Base-by-base conservation (phyloP, 805 yeast species). In the Candida odintsovae region DNA sequence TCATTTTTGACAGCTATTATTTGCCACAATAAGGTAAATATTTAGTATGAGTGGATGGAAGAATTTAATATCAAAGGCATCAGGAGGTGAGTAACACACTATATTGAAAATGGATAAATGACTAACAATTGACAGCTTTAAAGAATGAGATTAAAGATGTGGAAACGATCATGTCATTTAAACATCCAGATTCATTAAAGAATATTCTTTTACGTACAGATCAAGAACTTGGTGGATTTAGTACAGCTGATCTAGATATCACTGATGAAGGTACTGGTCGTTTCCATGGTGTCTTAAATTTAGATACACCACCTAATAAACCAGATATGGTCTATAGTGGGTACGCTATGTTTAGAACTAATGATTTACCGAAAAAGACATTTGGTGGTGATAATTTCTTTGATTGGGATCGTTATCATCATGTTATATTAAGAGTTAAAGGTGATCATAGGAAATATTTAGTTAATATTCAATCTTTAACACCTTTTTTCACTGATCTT, bases 281-380 rank as follows among this genome's bases (percentile, higher is more conserved):
- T 49, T 83, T 87, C 66, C 80, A 78, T 60, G 96, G 96, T 6
- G 80, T 80, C 42, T 61, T 81, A 48, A 80, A 77, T 53, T 73
- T 83, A 49, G 86, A 83, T 52, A 73, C 85, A 31, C 94, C 87
- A 13, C 72, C 75, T 44, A 76, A 77, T 50, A 71, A 80, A 42
- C 86, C 88, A 1, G 82, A 81, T 43, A 76, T 86, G 20, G 72
- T 76, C 16, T 70, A 80, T 50, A 76, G 83, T 18, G 87, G 87
- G 1, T 81, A 81, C 69, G 87, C 95, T 33, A 86, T 88, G 95
- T 86, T 85, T 66, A 75, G 95, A 51, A 87, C 95, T 0, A 75
- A 70, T 53, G 87, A 86, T 58, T 77, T 80, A 56, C 74, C 71
- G 47, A 69, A 67, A 47, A 68, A 65, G 8, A 63, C 72, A 50